Evolutionary conservation across 2,329 filamentous ascomycete genomes (phyloP).

Genomic region (Curvularia eragrostidis): DNA sequence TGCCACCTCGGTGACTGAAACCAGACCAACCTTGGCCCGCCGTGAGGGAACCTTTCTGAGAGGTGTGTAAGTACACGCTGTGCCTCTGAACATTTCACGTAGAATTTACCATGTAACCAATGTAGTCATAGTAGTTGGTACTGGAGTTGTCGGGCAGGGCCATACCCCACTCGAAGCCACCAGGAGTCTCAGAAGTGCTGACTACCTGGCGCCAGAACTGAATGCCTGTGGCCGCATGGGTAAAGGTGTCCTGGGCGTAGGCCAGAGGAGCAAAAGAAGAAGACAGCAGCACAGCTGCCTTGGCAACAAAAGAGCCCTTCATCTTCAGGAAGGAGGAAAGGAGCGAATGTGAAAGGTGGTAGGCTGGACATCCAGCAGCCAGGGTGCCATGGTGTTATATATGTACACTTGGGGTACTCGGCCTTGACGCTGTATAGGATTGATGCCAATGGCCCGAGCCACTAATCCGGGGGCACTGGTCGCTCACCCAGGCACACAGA

Average conservation of each 20-base stretch:
- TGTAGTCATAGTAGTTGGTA: conserved; percentile 44
- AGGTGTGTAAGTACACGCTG: conserved; percentile 17
- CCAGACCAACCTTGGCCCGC: conserved; percentile 47
- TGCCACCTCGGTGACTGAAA: conserved; percentile 47
- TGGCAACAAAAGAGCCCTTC: conserved; percentile 45
- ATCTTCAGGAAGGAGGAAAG: conserved; percentile 35
- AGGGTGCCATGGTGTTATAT: conserved; percentile 33
- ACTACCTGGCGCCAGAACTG: conserved; percentile 41
- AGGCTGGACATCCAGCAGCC: conserved; percentile 28
- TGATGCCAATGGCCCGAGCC: conserved; percentile 30
- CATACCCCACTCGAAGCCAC: conserved; percentile 47
- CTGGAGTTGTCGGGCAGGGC: conserved; percentile 37
- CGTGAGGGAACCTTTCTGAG: conserved; percentile 39
- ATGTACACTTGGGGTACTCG: conserved; percentile 22
- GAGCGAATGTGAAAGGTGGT: conserved; percentile 35
- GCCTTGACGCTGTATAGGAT: conserved; percentile 12
- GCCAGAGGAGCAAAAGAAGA: conserved; percentile 41
- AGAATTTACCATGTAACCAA: conserved; percentile 46
- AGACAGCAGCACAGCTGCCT: conserved; percentile 48
- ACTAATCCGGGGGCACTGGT: conserved; percentile 30
- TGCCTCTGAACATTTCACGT: neutral
- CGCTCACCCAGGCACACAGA: conserved; percentile 39
- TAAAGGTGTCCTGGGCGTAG: conserved; percentile 43
- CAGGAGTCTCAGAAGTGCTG: conserved; percentile 34
- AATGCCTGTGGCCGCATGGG: conserved; percentile 42